Evolutionary conservation across 2,329 filamentous ascomycete species (phyloP), one percentile per base, ranked within the genome.

Genomic region (Monilinia aucupariae): DNA sequence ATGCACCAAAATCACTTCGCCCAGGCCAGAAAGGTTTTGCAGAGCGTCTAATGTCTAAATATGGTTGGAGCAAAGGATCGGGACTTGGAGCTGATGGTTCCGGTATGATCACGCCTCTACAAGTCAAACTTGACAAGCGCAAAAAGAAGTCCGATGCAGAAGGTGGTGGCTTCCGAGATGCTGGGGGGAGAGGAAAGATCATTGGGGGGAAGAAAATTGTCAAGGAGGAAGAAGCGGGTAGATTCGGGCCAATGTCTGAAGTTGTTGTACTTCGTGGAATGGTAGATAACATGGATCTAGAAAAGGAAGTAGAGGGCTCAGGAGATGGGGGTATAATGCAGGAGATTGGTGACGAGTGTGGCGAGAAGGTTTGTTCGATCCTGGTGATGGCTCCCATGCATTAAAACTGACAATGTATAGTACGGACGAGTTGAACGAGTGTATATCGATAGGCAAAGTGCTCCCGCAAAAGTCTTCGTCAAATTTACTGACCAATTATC

Each of bases 261-360:
- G 93, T 97, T 22, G 84, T 97, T 58, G 86, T 96, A 52, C 78
- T 97, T 22, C 82, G 83, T 60, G 87, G 90, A 56, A 97, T 97
- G 90, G 82, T 97, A 1, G 86, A 94, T 66, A 90, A 88, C 7
- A 86, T 97, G 80, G 80, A 96, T 72, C 77, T 96, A 51, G 83
- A 88, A 63, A 81, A 80, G n/a, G 93, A 97, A 75, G 85, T 96
- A 55, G 84, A 87, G 64, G 77, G 81, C 15, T 76, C 78, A 22
- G 81, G 85, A 41, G 81, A 82, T 61, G 80, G 79, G 15, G 85
- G 85, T 0, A 78, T 99, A 58, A 87, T 93, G 69, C 93, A 97
- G 77, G 92, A 97, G 74, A 97, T 99, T 75, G 94, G 94, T 8
- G 91, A 97, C 72, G 91, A 96, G 73, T 97, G 96, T 75, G 87